Conservation (phyloP, 2,329 filamentous ascomycete genomes). For the Neocatenulostroma microsporum region DNA sequence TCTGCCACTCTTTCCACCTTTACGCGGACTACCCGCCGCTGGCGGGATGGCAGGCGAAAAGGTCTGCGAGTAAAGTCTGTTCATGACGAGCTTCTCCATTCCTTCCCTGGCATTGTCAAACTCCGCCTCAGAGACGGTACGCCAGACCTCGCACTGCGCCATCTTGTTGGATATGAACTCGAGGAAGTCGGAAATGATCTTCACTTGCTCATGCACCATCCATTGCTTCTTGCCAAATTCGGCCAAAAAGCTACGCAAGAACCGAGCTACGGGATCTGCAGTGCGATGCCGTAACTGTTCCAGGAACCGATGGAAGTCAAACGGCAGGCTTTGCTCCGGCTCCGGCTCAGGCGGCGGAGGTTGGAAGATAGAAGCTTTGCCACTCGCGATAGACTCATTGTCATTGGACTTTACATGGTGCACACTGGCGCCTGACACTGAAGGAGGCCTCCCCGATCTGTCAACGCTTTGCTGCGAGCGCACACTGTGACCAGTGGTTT, state of each 20-base stretch:
- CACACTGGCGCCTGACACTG: slow-evolving; percentile 19
- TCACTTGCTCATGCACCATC: slow-evolving; percentile 99
- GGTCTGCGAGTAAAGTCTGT: slow-evolving; percentile 86
- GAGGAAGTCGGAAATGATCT: slow-evolving; percentile 94
- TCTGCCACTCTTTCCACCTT: slow-evolving; percentile 56
- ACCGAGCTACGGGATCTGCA: slow-evolving; percentile 94
- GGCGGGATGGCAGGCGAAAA: slow-evolving; percentile 91
- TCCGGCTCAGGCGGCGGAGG: slow-evolving; percentile 49
- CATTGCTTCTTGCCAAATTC: slow-evolving; percentile 98
- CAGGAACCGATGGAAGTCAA: slow-evolving; percentile 95
- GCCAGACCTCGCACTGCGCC: slow-evolving; percentile 94
- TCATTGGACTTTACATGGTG: slow-evolving; percentile 19
- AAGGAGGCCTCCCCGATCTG: slow-evolving; percentile 10
- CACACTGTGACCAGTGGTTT: slow-evolving; percentile 18
- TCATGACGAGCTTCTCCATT: slow-evolving; percentile 99
- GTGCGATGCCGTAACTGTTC: slow-evolving; percentile 94
- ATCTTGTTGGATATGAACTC: slow-evolving; percentile 98
- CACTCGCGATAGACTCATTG: slow-evolving; percentile 24
- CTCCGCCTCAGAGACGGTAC: slow-evolving; percentile 87
- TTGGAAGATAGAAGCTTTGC: slow-evolving; percentile 45
- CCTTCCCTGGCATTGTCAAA: slow-evolving; percentile 98
- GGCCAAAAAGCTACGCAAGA: slow-evolving; percentile 83
- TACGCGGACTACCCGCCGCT: slow-evolving; percentile 61
- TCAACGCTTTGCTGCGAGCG: slow-evolving; percentile 8
- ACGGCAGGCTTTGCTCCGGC: slow-evolving; percentile 73